Evolutionary conservation across 2,329 filamentous ascomycete species (phyloP).

Genomic region (Botrytis deweyae): DNA sequence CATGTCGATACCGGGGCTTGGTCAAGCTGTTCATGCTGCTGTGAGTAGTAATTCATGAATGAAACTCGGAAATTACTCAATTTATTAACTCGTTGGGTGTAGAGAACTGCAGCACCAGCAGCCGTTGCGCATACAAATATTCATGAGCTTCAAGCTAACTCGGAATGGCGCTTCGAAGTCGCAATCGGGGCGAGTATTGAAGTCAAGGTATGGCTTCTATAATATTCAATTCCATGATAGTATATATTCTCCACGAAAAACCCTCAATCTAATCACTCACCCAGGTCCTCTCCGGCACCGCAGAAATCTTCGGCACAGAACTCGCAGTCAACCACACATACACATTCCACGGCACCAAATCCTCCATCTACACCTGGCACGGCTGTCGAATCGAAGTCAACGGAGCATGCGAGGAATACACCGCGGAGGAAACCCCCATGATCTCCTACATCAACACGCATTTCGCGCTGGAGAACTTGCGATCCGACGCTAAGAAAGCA

Average conservation of each 20-base stretch:
- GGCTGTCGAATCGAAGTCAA: constrained; percentile 82
- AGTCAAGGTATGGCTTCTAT: constrained; percentile 47
- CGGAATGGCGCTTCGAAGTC: constrained; percentile 79
- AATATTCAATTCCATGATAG: background rate
- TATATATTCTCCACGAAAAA: constrained; percentile 23
- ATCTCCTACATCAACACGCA: constrained; percentile 82
- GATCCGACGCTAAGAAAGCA: constrained; percentile 56
- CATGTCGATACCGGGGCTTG: constrained; percentile 75
- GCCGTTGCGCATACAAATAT: constrained; percentile 44
- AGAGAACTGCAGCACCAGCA: constrained; percentile 31
- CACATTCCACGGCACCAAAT: constrained; percentile 77
- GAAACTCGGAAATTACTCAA: background rate
- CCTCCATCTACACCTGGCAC: constrained; percentile 88
- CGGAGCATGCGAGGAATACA: constrained; percentile 57
- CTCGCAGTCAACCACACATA: constrained; percentile 79
- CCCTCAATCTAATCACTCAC: constrained; percentile 35
- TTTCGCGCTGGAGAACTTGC: constrained; percentile 74
- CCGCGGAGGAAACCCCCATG: constrained; percentile 78
- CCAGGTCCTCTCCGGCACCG: constrained; percentile 75
- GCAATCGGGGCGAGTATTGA: constrained; percentile 53
- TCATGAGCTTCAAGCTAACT: constrained; percentile 59
- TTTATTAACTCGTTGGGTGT: constrained; percentile 29
- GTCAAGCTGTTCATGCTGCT: constrained; percentile 59
- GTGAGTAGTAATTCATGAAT: constrained; percentile 43
- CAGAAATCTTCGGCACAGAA: constrained; percentile 94